These are phyloP conservation scores for Alliaria petiolata DNA, from an alignment of 345 rosid genomes.

Conservation along the genomic window DNA sequence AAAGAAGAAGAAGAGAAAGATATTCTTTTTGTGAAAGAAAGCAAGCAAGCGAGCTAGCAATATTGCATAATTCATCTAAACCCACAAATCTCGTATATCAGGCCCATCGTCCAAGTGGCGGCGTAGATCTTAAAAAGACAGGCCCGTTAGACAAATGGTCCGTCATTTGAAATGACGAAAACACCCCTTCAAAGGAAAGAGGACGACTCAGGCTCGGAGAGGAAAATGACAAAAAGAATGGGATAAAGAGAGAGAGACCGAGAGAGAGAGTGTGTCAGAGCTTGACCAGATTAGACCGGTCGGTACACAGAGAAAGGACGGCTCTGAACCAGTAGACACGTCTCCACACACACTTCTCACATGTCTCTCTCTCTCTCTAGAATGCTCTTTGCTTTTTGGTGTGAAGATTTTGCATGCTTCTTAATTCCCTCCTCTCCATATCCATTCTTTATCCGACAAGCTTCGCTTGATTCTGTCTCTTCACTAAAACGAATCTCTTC, in stretches of 20 bases:
- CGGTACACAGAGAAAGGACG: conserved; percentile 32
- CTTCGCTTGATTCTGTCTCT: conserved; percentile 26
- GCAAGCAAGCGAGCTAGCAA: neutral
- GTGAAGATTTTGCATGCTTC: conserved; percentile 38
- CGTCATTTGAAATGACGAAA: neutral
- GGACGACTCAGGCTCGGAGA: neutral
- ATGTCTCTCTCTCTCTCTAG: conserved; percentile 23
- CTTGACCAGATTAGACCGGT: conserved; percentile 27
- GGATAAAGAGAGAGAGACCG: conserved; percentile 11
- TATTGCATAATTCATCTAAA: neutral
- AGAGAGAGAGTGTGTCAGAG: conserved; percentile 21
- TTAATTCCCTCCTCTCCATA: conserved; percentile 3
- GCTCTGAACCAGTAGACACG: conserved; percentile 27
- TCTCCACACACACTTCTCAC: conserved; percentile 29
- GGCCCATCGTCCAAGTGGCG: neutral
- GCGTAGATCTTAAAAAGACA: neutral
- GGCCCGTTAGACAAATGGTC: neutral
- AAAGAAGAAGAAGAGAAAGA: no score
- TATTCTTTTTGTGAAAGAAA: neutral
- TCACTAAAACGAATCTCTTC: conserved; percentile 27
- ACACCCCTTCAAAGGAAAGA: neutral
- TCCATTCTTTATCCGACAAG: conserved; percentile 28
- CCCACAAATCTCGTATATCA: neutral
- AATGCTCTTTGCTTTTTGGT: conserved; percentile 15
- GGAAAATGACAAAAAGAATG: conserved; percentile 20